Evolutionary conservation across 495 filamentous ascomycete genomes (phyloP), one percentile per base, ranked within the genome.

Genomic region (Penicillium waksmanii): DNA sequence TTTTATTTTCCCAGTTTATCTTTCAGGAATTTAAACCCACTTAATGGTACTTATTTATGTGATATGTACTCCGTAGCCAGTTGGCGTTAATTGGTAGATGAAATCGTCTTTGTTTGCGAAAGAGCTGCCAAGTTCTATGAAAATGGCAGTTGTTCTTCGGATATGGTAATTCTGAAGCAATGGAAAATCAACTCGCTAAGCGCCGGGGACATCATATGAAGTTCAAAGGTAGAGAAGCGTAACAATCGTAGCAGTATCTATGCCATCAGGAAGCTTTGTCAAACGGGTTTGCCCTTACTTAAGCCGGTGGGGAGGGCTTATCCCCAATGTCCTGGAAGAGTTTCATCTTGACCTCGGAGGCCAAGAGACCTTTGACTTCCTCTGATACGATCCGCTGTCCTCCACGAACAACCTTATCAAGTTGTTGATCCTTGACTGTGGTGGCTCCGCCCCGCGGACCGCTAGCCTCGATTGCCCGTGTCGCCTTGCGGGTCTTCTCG

Each of bases 281-380:
- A 10, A n/a, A 40, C 36, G 12, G 15, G 2, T 12, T 19, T 27
- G 36, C 12, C 11, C 35, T 49, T 33, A 21, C 51, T 55, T 61
- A 68, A 25, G 57, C 27, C 59, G 35, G 53, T 21, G 52, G 31
- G 8, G 62, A 19, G 8, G 65, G 25, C 19, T 68, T 60, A 38
- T 74, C 74, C 33, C 82, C 83, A 27, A 91, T 74, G 15, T 79
- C 82, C 65, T 88, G 88, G 73, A 98, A 98, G 0, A 98, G 78
- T 70, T 85, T 88, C 65, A 87, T 88, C 74, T 97, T 97, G 42
- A 96, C 85, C 61, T 92, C 87, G 17, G 84, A 85, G 2, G 91
- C 91, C 72, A 96, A 78, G 53, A 97, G 73, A 0, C 95, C 94
- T 47, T 89, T 89, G 55, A 86, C 84, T 79, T 98, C 95, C 73